Base-by-base conservation (phyloP, 768 basidiomycete genomes). In the Boletus pseudo-olivaceus region DNA sequence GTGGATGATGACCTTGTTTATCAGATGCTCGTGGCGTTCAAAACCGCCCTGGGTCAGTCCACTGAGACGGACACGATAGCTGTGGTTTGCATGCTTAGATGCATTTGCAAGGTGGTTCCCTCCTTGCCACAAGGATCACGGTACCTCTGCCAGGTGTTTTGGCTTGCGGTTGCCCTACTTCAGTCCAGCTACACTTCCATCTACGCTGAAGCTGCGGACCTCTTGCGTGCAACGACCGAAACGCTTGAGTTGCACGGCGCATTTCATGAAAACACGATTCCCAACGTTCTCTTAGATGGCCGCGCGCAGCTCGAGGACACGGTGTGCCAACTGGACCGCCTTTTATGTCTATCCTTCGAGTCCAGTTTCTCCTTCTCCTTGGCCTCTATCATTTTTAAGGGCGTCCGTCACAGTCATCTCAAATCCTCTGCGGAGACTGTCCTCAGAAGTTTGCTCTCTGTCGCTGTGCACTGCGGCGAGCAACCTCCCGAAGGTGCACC, bases 1-100 rank as follows among this genome's bases (percentile, higher is more conserved):
- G 88, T 94, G 39, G 94, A 97, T 59, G 94, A 95, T 57, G 94
- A 97, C 66, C 83, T 94, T 59, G 75, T 96, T 49, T 96, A 95
- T 62, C 94, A 97, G 66, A 92, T 96, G 71, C 81, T 95, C 9
- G 88, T 94, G 7, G 91, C 94, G 1, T 85, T 95, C 69, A 83
- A 82, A 58, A 85, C 80, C 0, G 87, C 89, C 0, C 72, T 96
- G 17, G 67, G 72, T 10, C 83, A 85, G 61, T 78, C 84, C n/a
- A 82, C 80, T 30, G 86, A 88, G 62, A 76, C 79, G 19, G 86
- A 90, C 62, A 84, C 85, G 0, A 73, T 80, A 42, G 79, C 90
- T 1, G 82, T 94, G 23, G 83, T 90, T 58, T 89, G 87, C 72
- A 96, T 97, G 88, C 80, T 96, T 26, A 82, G 90, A 48, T 93